Evolutionary conservation across 495 filamentous ascomycete species (phyloP).

Genomic region (Aspergillus nanangensis): DNA sequence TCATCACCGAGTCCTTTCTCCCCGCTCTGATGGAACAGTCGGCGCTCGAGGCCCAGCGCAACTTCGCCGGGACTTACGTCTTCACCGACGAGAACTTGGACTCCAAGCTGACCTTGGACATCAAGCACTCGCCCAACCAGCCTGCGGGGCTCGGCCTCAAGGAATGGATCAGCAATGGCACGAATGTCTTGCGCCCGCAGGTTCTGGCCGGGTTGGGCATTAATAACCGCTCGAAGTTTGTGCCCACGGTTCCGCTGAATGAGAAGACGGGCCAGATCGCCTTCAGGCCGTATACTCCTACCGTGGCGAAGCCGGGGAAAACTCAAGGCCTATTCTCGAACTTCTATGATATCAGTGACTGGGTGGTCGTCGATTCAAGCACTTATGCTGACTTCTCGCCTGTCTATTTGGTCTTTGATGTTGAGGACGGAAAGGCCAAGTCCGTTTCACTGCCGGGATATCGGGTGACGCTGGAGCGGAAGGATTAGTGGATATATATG

Average conservation of each 20-base stretch:
- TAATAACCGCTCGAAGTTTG: not conserved
- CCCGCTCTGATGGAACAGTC: slow-evolving; percentile 10
- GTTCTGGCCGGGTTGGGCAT: not conserved
- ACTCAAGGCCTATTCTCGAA: slow-evolving; percentile 7
- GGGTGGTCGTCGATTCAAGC: not conserved
- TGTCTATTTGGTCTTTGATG: slow-evolving; percentile 5
- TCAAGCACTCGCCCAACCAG: not conserved
- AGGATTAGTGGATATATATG: not conserved
- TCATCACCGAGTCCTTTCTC: slow-evolving; percentile 7
- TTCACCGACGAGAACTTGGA: slow-evolving; percentile 1
- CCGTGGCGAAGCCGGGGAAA: too few species aligned
- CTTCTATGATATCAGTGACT: slow-evolving; percentile 8
- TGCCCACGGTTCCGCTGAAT: not conserved
- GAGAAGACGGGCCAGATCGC: slow-evolving; percentile 4
- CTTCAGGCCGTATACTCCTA: slow-evolving; percentile 6
- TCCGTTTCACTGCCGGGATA: slow-evolving; percentile 4
- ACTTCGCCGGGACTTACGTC: slow-evolving; percentile 9
- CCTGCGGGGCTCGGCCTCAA: slow-evolving; percentile 7
- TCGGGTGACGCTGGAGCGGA: slow-evolving; percentile 2
- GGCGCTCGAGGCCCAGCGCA: slow-evolving; percentile 3
- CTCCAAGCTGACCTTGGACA: slow-evolving; percentile 3
- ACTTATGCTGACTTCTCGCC: not conserved
- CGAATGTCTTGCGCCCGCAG: slow-evolving; percentile 1
- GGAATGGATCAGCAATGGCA: slow-evolving; percentile 11
- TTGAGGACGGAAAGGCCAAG: slow-evolving; percentile 1